Evolutionary conservation across 441 rosid species (phyloP).

Genomic region (Adansonia grandidieri): DNA sequence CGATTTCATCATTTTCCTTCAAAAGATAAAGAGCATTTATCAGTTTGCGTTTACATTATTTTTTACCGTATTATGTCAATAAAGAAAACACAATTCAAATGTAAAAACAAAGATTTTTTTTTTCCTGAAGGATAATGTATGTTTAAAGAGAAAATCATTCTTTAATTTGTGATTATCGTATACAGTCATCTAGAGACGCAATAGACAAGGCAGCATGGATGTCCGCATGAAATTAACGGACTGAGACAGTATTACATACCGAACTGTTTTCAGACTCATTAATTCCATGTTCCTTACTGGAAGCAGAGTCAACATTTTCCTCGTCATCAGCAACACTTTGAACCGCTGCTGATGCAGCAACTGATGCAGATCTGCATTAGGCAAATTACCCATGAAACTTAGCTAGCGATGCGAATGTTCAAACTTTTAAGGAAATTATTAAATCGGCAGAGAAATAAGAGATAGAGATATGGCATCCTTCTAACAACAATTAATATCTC

Average conservation of each 20-base stretch:
- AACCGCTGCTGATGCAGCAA: constrained; percentile 59
- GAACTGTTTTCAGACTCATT: constrained; percentile 61
- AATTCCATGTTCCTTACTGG: constrained; percentile 67
- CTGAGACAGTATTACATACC: constrained; percentile 48
- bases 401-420: constrained; percentile 24
- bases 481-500: neutral
- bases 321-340: constrained; percentile 56
- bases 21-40: constrained; percentile 26
- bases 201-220: neutral
- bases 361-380: constrained; percentile 63
- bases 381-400: constrained; percentile 28
- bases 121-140: neutral
- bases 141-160: neutral
- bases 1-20: constrained; percentile 55
- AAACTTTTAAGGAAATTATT: constrained; percentile 7
- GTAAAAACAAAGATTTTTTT: neutral
- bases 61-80: neutral
- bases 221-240: constrained; percentile 14
- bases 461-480: neutral
- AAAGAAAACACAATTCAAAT: neutral
- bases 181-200: neutral
- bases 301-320: constrained; percentile 74
- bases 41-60: neutral
- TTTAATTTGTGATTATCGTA: neutral
- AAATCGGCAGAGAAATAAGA: neutral